Base-by-base conservation (phyloP, 345 rosid genomes). In the Bruguiera gymnorhiza region DNA sequence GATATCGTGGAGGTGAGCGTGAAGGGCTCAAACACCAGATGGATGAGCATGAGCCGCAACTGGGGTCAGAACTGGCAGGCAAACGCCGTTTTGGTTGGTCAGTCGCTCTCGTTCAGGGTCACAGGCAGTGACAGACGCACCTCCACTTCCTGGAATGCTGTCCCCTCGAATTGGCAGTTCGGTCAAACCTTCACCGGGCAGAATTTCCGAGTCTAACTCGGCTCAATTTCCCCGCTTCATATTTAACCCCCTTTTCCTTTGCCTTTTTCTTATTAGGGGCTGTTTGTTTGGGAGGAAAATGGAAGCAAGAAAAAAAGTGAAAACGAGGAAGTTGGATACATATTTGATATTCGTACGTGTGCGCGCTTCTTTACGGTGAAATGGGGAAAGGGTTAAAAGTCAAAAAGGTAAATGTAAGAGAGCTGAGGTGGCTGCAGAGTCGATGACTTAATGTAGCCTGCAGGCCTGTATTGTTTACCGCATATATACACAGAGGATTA, bases 21-120 rank as follows among this genome's bases (percentile, higher is more conserved):
- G 61, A 88, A 88, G 74, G 90, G 90, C 0, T 60, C 90, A 29
- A 78, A 65, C 72, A 86, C 84, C 4, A 82, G 85, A 4, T 88
- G 90, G 90, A 83, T 81, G 88, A 69, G 79, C 72, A 57, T 84
- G 80, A 86, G 80, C 52, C 77, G 88, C 29, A 88, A 88, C 81
- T 86, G 92, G 92, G 92, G 89, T 59, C 92, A 87, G 64, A 85
- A 87, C 79, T 87, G 89, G 89, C 92, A 87, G 73, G 80, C 88
- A 21, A 86, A 84, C 69, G 54, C 72, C 8, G 81, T 86, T 37
- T 78, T 88, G 64, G 83, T 81, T 68, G 92, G 90, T 61, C 92
- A 88, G 83, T 78, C 92, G 53, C 87, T 88, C 26, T 86, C 90
- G 1, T 88, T 89, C 68, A 76, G 96, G 73, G 96, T 90, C 73